phyloP scores from a whole-genome alignment of 2,329 filamentous ascomycete species.

The Alternaria rosae region DNA sequence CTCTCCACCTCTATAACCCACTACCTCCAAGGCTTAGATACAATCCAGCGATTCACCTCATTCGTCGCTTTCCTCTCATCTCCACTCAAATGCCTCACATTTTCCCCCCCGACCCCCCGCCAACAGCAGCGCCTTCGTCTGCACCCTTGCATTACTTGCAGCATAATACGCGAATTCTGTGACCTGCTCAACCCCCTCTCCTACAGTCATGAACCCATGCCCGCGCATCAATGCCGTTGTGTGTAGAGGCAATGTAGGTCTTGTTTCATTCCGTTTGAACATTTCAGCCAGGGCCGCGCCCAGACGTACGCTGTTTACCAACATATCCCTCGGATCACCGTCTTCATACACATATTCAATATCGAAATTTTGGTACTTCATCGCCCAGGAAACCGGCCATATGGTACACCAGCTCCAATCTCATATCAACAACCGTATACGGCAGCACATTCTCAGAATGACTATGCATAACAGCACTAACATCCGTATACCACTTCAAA shows the following conservation, averaged over 20 bases:
- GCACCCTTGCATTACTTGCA: slow-evolving; percentile 44
- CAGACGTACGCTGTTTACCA: slow-evolving; percentile 29
- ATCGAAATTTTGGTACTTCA: slow-evolving; percentile 35
- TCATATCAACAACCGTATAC: slow-evolving; percentile 32
- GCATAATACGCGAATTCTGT: slow-evolving; percentile 51
- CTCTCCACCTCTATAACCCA: slow-evolving; percentile 50
- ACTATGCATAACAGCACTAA: slow-evolving; percentile 55
- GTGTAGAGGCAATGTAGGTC: slow-evolving; percentile 32
- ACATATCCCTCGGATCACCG: slow-evolving; percentile 28
- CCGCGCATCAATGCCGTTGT: slow-evolving; percentile 49
- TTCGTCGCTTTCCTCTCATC: slow-evolving; percentile 46
- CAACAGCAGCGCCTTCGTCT: slow-evolving; percentile 43
- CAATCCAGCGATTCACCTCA: slow-evolving; percentile 41
- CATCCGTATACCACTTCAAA: slow-evolving; percentile 53
- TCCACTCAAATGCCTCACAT: slow-evolving; percentile 35
- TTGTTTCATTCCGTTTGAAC: slow-evolving; percentile 27
- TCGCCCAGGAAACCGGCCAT: slow-evolving; percentile 49
- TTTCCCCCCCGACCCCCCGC: slow-evolving; percentile 16
- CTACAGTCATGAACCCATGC: slow-evolving; percentile 52
- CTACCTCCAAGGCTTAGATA: slow-evolving; percentile 49
- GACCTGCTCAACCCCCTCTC: slow-evolving; percentile 45
- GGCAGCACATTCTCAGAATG: slow-evolving; percentile 54
- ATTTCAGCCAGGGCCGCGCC: slow-evolving; percentile 30
- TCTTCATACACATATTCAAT: slow-evolving; percentile 23
- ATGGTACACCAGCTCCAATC: slow-evolving; percentile 37